Base-by-base conservation (phyloP, 169 alveolate species). In the Plasmodium gaboni region DNA sequence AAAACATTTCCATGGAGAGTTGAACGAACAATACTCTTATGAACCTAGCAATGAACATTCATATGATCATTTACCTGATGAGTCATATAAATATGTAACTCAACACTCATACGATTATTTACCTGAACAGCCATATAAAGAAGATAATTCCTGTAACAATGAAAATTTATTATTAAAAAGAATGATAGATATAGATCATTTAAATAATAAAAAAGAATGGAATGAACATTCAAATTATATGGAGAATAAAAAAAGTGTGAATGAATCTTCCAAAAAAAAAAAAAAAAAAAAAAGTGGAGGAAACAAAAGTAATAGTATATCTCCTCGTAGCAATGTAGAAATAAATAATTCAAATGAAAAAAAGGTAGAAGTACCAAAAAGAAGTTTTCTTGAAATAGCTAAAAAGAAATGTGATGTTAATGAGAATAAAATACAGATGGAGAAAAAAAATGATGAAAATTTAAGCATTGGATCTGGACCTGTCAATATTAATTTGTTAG, bases 361-460 rank as follows among this genome's bases (percentile, higher is more conserved):
- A 26, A 28, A 53, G 38, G 28, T 12, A 7, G 51, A 32, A 15
- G 26, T 61, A 32, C 80, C 78, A 1, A 80, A 80, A 70, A 65
- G 90, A 12, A 74, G 69, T 26, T 80, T 80, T 68, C 90, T 80
- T 26, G 90, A 80, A 51, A 57, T 80, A 42, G 83, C 83, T n/a
- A 80, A 59, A 80, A 57, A 26, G 48, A 80, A 80, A 38, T 53
- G 73, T 22, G 72, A 80, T 24, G 51, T 59, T 48, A 68, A 65
- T 22, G 32, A 74, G 4, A 55, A 13, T n/a, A 65, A 80, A 80
- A 4, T 22, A n/a, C 70, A 80, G 4, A 53, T 51, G 24, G 22
- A 6, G 17, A 53, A 80, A 67, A 67, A 65, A 60, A 80, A 65
- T 26, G 90, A 80, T 15, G 83, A 80, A 53, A 46, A 44, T 4